Percentiles rank a stretch among this genome's conserved stretches.
Conservation (phyloP, 306 rosid species). For the Nissolia schottii region DNA sequence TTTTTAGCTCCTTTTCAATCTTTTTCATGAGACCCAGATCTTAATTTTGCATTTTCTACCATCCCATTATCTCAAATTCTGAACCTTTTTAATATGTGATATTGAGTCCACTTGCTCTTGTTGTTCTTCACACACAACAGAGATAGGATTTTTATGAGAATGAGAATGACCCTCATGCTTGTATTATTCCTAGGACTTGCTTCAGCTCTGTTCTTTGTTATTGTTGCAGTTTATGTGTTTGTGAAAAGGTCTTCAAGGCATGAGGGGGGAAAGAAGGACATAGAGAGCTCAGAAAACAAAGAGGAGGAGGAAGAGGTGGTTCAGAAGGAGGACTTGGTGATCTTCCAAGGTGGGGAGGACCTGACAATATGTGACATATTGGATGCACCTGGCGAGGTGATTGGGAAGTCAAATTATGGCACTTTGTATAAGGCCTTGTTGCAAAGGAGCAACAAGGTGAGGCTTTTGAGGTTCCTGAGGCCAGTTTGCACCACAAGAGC, state of each 20-base stretch:
- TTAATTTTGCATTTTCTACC: not conserved
- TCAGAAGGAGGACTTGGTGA: conserved; percentile 54
- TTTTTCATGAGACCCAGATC: conserved; percentile 39
- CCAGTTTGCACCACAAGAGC: conserved; percentile 59
- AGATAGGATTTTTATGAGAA: conserved; percentile 14
- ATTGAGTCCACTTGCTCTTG: not conserved
- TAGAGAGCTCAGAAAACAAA: conserved; percentile 48
- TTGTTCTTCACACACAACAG: not conserved
- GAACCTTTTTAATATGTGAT: not conserved
- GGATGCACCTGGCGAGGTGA: conserved; percentile 98
- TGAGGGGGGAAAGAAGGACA: conserved; percentile 38
- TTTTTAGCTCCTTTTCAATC: not conserved
- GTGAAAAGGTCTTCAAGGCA: conserved; percentile 25
- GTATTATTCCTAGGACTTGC: conserved; percentile 44
- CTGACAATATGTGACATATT: conserved; percentile 70
- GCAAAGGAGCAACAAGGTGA: conserved; percentile 58
- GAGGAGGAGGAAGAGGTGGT: conserved; percentile 28
- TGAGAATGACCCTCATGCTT: conserved; percentile 41
- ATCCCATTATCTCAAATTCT: conserved; percentile 15
- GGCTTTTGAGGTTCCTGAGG: conserved; percentile 83
- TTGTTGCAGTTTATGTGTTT: conserved; percentile 45
- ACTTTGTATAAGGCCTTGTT: conserved; percentile 84
- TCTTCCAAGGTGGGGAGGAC: conserved; percentile 69
- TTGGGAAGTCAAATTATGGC: conserved; percentile 85
- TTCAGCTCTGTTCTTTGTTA: conserved; percentile 27